Conservation (phyloP, 495 filamentous ascomycete genomes). For the Aspergillus bertholletiae region DNA sequence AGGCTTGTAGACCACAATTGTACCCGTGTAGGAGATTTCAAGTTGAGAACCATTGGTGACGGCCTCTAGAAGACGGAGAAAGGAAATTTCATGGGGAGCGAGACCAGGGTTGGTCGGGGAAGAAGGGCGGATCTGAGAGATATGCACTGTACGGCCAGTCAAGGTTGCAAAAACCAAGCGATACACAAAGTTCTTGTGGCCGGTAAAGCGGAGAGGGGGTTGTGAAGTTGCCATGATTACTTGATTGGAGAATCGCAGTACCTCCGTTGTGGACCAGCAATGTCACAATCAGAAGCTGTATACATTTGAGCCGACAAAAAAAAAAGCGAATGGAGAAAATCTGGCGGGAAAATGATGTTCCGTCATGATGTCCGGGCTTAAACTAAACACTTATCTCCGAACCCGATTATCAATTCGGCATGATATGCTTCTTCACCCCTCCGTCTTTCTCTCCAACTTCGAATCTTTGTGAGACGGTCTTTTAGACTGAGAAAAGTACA, state of each 20-base stretch:
- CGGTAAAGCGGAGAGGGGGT: constrained; percentile 65
- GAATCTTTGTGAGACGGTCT: neutral
- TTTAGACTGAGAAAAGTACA: neutral
- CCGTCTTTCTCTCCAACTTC: neutral
- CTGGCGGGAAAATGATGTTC: constrained; percentile 25
- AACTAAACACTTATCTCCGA: constrained; percentile 16
- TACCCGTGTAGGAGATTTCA: constrained; percentile 94
- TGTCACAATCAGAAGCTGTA: neutral
- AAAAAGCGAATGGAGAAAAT: constrained; percentile 30
- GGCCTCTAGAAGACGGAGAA: constrained; percentile 89
- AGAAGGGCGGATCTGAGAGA: constrained; percentile 86
- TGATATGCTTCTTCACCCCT: neutral
- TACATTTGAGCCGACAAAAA: constrained; percentile 15
- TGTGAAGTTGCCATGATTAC: constrained; percentile 41
- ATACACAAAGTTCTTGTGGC: constrained; percentile 75
- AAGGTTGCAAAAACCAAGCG: constrained; percentile 89
- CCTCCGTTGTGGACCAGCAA: constrained; percentile 3
- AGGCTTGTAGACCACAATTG: constrained; percentile 83
- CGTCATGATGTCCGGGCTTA: constrained; percentile 4
- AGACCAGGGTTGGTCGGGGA: constrained; percentile 85
- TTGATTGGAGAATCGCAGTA: constrained; percentile 8
- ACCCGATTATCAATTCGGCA: constrained; percentile 7
- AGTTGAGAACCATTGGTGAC: constrained; percentile 94
- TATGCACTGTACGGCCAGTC: constrained; percentile 81
- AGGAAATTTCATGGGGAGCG: constrained; percentile 86